Conservation (phyloP, 306 rosid genomes). For the Dicorynia guianensis region DNA sequence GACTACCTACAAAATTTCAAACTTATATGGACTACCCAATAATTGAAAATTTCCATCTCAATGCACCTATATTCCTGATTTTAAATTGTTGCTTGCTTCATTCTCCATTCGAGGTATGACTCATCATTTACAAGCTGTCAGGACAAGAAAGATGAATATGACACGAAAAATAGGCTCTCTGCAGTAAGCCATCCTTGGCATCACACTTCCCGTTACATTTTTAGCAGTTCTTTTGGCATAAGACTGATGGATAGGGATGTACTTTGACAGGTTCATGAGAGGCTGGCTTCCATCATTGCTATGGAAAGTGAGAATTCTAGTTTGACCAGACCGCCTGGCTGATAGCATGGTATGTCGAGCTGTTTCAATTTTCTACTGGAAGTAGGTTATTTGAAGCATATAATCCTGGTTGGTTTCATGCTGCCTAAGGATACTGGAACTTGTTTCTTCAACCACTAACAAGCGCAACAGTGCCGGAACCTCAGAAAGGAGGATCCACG, state of each 20-base stretch:
- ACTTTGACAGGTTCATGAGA: slow-evolving; percentile 66
- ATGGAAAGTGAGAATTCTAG: slow-evolving; percentile 85
- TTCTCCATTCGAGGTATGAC: slow-evolving; percentile 71
- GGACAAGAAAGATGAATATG: slow-evolving; percentile 47
- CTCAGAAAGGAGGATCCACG: background rate
- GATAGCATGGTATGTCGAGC: slow-evolving; percentile 32
- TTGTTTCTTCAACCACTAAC: slow-evolving; percentile 17
- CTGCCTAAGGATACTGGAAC: slow-evolving; percentile 29
- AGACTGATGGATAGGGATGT: slow-evolving; percentile 11
- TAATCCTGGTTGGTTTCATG: background rate
- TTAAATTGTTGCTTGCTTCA: slow-evolving; percentile 9
- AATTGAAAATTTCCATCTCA: slow-evolving; percentile 3
- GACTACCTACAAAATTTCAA: slow-evolving; percentile 7
- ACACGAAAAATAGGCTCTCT: slow-evolving; percentile 59
- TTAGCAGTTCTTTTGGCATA: slow-evolving; percentile 13
- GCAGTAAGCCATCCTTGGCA: slow-evolving; percentile 50
- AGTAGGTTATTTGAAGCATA: background rate
- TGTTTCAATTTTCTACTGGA: slow-evolving; percentile 4
- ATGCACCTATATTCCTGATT: slow-evolving; percentile 5
- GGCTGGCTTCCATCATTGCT: slow-evolving; percentile 81
- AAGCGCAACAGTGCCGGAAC: background rate
- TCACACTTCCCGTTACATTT: slow-evolving; percentile 4
- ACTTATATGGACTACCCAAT: slow-evolving; percentile 5
- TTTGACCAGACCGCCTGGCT: slow-evolving; percentile 56
- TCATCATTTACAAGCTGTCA: slow-evolving; percentile 42